Evolutionary conservation across 2,329 filamentous ascomycete species (phyloP), one percentile per base, ranked within the genome.

Genomic region (Basipetospora chlamydospora): DNA sequence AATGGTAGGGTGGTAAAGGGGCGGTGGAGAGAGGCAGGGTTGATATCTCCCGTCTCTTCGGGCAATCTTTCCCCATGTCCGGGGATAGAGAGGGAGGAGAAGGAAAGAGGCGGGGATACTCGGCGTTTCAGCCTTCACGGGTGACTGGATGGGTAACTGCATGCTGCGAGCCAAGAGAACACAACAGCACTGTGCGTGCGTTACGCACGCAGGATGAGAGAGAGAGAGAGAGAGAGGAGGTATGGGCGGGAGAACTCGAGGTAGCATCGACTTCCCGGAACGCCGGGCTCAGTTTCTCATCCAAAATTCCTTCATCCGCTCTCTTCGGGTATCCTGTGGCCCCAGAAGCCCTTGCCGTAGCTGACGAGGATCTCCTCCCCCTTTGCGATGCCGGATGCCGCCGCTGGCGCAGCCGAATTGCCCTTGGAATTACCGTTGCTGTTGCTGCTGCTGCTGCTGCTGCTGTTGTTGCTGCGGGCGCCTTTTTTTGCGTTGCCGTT

Each of bases 301-400:
- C n/a, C n/a, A n/a, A n/a, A n/a, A n/a, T n/a, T n/a, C n/a, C n/a
- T n/a, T n/a, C n/a, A n/a, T n/a, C n/a, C n/a, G n/a, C n/a, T n/a
- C 58, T 23, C 30, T 5, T 38, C 29, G 29, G 36, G 29, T 28
- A 38, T 20, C 20, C 36, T 33, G 13, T 33, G 29, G n/a, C 34
- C 39, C 73, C 75, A 80, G 43, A 80, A 79, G 1, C 76, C 76
- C 50, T 74, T 79, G 5, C 74, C 76, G 47, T 80, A 79, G 44
- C 70, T 77, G 10, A 80, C 70, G 35, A 78, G 49, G 37, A 80
- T 70, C 59, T 80, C 76, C 41, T 75, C 64, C 2, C 74, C 73
- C 53, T 69, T 74, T 33, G 49, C 62, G 20, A 77, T 65, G 1
- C 64, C 55, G 38, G 44, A 42, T 41, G 48, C 40, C 33, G 50